phyloP scores from a whole-genome alignment of 805 yeast genomes.

The Metschnikowia borealis region DNA sequence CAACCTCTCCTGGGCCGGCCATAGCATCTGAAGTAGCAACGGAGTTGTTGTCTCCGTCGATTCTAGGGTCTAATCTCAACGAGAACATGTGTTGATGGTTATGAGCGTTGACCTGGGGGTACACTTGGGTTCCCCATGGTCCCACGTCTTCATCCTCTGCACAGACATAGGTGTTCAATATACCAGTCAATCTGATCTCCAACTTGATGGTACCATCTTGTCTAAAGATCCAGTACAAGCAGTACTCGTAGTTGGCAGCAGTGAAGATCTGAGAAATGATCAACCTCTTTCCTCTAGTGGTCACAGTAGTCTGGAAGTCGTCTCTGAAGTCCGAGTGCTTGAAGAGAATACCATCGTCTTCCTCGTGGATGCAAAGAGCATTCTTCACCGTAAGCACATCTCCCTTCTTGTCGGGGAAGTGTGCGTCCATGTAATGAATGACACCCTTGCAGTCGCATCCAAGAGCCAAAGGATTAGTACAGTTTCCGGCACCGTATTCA shows the following conservation, averaged over 20 bases:
- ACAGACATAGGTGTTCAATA: conserved; percentile 67
- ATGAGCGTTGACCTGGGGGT: conserved; percentile 79
- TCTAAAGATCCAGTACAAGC: conserved; percentile 77
- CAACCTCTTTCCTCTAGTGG: conserved; percentile 70
- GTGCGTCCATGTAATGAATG: conserved; percentile 79
- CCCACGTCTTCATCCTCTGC: conserved; percentile 63
- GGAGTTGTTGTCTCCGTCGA: conserved; percentile 77
- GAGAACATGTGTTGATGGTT: conserved; percentile 84
- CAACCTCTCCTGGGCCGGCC: conserved; percentile 55
- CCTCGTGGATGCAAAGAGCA: conserved; percentile 82
- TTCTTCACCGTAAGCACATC: conserved; percentile 67
- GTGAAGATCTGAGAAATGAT: conserved; percentile 79
- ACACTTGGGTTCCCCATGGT: conserved; percentile 78
- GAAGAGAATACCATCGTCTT: conserved; percentile 74
- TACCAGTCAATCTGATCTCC: conserved; percentile 78
- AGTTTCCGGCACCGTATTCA: conserved; percentile 83
- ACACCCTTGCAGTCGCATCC: conserved; percentile 88
- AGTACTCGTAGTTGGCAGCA: conserved; percentile 83
- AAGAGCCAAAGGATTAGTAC: conserved; percentile 72
- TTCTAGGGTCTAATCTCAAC: conserved; percentile 72
- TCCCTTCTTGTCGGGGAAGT: conserved; percentile 64
- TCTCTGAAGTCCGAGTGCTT: conserved; percentile 86
- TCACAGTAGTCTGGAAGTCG: conserved; percentile 67
- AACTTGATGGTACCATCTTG: conserved; percentile 82
- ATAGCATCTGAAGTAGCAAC: conserved; percentile 64